Percentiles rank a stretch among this genome's conserved stretches.
Evolutionary conservation across 1,284 basidiomycete species (phyloP).

Genomic region (Tausonia pullulans): DNA sequence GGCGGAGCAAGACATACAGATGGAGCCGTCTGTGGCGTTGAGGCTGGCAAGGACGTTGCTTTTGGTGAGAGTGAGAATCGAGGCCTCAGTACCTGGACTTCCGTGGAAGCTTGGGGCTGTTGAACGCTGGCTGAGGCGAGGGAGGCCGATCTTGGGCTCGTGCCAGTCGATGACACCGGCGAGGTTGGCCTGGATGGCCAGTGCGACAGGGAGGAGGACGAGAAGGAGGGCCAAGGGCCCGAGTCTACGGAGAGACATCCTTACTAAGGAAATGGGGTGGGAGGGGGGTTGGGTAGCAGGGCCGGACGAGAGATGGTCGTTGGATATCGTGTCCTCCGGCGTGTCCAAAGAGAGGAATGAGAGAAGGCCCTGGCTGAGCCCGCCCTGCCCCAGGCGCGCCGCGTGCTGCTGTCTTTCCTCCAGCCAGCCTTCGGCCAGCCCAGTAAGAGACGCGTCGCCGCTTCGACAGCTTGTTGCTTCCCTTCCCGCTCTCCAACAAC

Average conservation of each 20-base stretch:
- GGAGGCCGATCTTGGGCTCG: slow-evolving; percentile 58
- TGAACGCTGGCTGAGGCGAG: slow-evolving; percentile 38
- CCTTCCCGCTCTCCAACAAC: too few species aligned
- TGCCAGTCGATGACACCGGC: slow-evolving; percentile 83
- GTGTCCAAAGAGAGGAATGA: too few species aligned
- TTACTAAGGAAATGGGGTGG: too few species aligned
- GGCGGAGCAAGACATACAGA: slow-evolving; percentile 45
- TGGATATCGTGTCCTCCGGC: too few species aligned
- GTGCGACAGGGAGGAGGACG: slow-evolving; percentile 11
- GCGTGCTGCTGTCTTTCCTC: too few species aligned
- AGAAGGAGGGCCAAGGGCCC: neutral
- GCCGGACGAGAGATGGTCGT: too few species aligned
- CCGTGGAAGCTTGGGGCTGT: slow-evolving; percentile 27
- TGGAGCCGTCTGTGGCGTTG: slow-evolving; percentile 54
- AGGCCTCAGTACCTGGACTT: slow-evolving; percentile 27
- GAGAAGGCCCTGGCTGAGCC: too few species aligned
- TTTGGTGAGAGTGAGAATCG: slow-evolving; percentile 57
- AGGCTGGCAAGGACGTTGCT: slow-evolving; percentile 71
- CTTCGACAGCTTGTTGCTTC: too few species aligned
- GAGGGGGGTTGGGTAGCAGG: too few species aligned
- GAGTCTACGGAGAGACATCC: neutral
- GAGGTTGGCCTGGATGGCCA: slow-evolving; percentile 30
- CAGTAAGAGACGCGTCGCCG: too few species aligned
- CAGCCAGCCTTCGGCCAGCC: too few species aligned
- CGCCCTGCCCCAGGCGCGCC: too few species aligned